Evolutionary conservation across 2,329 filamentous ascomycete genomes (phyloP), one percentile per base, ranked within the genome.

Genomic region (Diaporthe vaccinii): DNA sequence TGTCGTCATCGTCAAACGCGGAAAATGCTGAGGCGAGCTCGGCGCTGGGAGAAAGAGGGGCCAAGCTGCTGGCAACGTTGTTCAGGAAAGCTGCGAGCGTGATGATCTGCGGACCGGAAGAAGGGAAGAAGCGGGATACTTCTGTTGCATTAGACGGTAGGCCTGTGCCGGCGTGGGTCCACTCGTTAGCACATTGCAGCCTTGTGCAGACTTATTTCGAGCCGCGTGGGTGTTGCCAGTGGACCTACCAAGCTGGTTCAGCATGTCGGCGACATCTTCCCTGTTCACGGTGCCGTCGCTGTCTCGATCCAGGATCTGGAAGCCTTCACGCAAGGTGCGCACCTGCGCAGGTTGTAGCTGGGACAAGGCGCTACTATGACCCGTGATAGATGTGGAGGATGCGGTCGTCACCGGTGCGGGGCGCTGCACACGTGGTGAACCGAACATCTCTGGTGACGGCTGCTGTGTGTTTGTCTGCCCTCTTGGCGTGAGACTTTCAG

Each of bases 1-100:
- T 97, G 82, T 99, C 97, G 77, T 98, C 95, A 77, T 98, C 94
- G 81, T 99, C 97, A 82, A 98, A 98, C 0, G 97, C 97, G 2
- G 95, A 95, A 79, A 99, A 96, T 0, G 97, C 97, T 1, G 95
- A 96, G 28, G 95, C 87, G 14, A 99, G 89, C 82, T 99, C 97
- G 22, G 91, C 89, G 31, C 92, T 91, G 0, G 94, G 92, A 0
- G 95, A 97, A 25, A 98, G 87, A 0, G 92, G 90, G 1, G 91
- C 91, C 4, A 98, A 87, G 2, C 94, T 89, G 14, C 91, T 90
- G 0, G 96, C 94, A 2, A 99, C 87, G 1, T 92, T 93, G 81
- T 95, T 96, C 31, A 99, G 89, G 82, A 98, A 99, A 4, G 92
- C 91, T 0, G 96, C 94, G 55, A 99, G 91, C 62, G 94, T 94